A percentile compares a stretch with the other conserved stretches of the same genome.
phyloP scores from a whole-genome alignment of 225 moss, liverwort and hornwort genomes.

The Antitrichia curtipendula region DNA sequence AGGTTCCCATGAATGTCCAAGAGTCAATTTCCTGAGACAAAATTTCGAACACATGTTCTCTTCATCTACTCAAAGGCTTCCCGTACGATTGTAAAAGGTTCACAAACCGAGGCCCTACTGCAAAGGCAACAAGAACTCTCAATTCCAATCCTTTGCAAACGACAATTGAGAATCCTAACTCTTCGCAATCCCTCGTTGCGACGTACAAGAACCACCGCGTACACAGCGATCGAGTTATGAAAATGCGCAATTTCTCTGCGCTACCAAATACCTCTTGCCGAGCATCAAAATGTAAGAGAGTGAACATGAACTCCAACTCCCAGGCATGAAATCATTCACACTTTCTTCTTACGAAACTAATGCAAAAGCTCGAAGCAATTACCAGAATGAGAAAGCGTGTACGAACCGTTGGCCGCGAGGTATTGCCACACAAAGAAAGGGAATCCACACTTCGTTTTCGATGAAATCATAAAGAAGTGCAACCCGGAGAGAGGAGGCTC shows the following conservation, averaged over 20 bases:
- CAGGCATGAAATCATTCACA: not conserved
- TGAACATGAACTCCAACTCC: not conserved
- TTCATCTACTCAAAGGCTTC: not conserved
- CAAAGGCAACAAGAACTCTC: not conserved
- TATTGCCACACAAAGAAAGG: not conserved
- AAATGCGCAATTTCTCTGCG: not conserved
- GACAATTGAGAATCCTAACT: not conserved
- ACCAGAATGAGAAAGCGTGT: not conserved
- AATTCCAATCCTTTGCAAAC: not conserved
- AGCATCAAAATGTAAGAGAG: not conserved
- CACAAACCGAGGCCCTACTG: not conserved
- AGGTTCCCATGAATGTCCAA: not conserved
- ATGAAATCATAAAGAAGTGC: not conserved
- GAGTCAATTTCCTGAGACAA: not conserved
- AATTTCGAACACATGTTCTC: not conserved
- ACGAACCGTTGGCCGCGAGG: not conserved
- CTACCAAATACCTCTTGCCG: too few relatives aligned
- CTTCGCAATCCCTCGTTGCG: not conserved
- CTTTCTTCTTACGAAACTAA: not conserved
- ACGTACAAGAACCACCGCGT: not conserved
- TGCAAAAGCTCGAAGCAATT: not conserved
- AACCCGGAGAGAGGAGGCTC: not conserved
- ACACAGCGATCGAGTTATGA: not conserved
- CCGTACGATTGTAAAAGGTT: not conserved
- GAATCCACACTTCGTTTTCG: not conserved